Percentiles rank a stretch among this genome's conserved stretches.
phyloP scores from a whole-genome alignment of 2,329 filamentous ascomycete species.

The Alternaria arbusti region DNA sequence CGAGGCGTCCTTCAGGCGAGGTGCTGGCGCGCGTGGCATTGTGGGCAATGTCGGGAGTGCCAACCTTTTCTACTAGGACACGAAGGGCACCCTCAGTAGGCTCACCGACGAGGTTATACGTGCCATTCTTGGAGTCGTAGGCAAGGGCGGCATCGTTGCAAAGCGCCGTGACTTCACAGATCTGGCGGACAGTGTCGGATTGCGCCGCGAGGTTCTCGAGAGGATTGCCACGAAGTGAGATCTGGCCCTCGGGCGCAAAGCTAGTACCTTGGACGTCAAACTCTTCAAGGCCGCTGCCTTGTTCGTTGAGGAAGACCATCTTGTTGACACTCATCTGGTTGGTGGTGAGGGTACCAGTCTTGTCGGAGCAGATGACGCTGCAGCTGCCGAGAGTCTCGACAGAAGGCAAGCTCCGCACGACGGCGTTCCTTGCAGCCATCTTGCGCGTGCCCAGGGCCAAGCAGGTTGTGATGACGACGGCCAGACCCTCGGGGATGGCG shows the following conservation, averaged over 20 bases:
- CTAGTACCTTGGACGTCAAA: slow-evolving; percentile 91
- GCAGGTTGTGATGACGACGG: slow-evolving; percentile 98
- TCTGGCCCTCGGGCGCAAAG: slow-evolving; percentile 80
- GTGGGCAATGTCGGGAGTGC: slow-evolving; percentile 71
- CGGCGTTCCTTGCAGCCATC: slow-evolving; percentile 98
- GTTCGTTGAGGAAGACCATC: slow-evolving; percentile 79
- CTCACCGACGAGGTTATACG: slow-evolving; percentile 86
- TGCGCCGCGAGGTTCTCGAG: slow-evolving; percentile 71
- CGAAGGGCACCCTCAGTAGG: slow-evolving; percentile 93
- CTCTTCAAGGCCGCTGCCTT: slow-evolving; percentile 78
- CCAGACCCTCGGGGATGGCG: slow-evolving; percentile 95
- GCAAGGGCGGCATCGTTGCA: slow-evolving; percentile 89
- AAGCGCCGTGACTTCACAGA: slow-evolving; percentile 72
- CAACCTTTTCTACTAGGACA: slow-evolving; percentile 92
- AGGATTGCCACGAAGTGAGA: slow-evolving; percentile 71
- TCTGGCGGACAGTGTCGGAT: slow-evolving; percentile 80
- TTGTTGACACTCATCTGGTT: slow-evolving; percentile 99
- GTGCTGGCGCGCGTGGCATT: slow-evolving; percentile 60
- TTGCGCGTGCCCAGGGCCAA: slow-evolving; percentile 94
- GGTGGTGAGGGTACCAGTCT: slow-evolving; percentile 96
- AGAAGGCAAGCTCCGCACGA: slow-evolving; percentile 93
- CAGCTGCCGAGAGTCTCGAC: slow-evolving; percentile 98
- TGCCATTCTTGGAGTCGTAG: slow-evolving; percentile 76
- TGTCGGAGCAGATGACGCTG: slow-evolving; percentile 99
- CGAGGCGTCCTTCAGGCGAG: slow-evolving; percentile 67